phyloP scores from a whole-genome alignment of 2,329 filamentous ascomycete species.

The Aspergillus floridensis region DNA sequence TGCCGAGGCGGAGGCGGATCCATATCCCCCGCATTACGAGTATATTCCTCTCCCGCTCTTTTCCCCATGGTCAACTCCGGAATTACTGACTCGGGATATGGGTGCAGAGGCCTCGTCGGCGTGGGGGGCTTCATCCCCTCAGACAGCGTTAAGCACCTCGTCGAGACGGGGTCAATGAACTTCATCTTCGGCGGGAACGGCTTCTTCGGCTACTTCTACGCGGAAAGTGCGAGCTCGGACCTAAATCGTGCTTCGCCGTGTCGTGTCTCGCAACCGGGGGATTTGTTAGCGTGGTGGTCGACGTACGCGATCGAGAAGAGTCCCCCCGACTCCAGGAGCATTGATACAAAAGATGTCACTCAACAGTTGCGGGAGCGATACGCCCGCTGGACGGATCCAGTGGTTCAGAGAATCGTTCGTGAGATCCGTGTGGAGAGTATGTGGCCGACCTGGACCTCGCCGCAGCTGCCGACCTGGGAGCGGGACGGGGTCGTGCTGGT shows the following conservation, averaged over 20 bases:
- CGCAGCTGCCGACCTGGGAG: slow-evolving; percentile 49
- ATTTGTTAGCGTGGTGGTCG: slow-evolving; percentile 47
- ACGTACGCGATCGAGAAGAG: slow-evolving; percentile 39
- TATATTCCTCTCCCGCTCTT: slow-evolving; percentile 18
- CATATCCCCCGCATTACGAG: slow-evolving; percentile 43
- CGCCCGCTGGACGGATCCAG: slow-evolving; percentile 46
- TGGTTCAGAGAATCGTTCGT: slow-evolving; percentile 42
- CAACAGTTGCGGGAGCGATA: slow-evolving; percentile 43
- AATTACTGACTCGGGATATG: slow-evolving; percentile 13
- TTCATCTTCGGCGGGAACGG: slow-evolving; percentile 50
- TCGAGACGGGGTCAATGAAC: slow-evolving; percentile 41
- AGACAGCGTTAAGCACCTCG: slow-evolving; percentile 22
- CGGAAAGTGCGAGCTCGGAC: slow-evolving; percentile 22
- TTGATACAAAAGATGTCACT: slow-evolving; percentile 32
- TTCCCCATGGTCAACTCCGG: not conserved
- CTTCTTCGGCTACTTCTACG: slow-evolving; percentile 51
- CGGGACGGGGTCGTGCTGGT: slow-evolving; percentile 51
- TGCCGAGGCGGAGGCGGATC: slow-evolving; percentile 28
- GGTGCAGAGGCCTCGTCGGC: slow-evolving; percentile 38
- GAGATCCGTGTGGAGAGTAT: slow-evolving; percentile 42
- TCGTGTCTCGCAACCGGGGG: slow-evolving; percentile 28
- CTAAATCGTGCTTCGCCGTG: slow-evolving; percentile 25
- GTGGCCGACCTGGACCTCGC: slow-evolving; percentile 51
- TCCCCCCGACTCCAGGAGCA: slow-evolving; percentile 27
- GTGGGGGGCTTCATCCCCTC: slow-evolving; percentile 48